Base-by-base conservation (phyloP, 2,329 filamentous ascomycete genomes). In the Penicillium janthinellum region DNA sequence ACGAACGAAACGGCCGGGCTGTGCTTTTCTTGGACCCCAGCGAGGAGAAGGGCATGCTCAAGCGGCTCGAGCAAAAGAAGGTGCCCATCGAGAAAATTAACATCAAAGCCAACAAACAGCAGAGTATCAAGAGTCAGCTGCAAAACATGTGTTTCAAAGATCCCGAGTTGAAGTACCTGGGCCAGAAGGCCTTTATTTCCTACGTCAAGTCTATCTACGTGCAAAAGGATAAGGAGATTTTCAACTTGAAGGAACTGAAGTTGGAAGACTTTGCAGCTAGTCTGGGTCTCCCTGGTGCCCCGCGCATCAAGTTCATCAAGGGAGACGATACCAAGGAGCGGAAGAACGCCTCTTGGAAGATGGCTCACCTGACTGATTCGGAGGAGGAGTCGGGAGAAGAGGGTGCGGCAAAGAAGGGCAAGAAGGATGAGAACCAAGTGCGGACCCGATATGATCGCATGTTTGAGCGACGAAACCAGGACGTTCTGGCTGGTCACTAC, bases 141-240 rank as follows among this genome's bases (percentile, higher is more conserved):
- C 94, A 97, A 71, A 93, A 91, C 68, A 92, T 97, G 88, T 96
- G 92, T 70, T 99, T 98, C 80, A 91, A 97, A 75, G 91, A 96
- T 65, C 89, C 92, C 0, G 91, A 96, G 64, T 79, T 98, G 66
- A 98, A 98, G 71, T 98, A 98, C 67, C 83, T 98, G 0, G 96
- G 90, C 0, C 94, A 98, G 72, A 99, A 98, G 75, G 92, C 95
- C 0, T 99, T 99, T 69, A 89, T 94, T 68, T 94, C 90, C 62
- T 97, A 98, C 75, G 87, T 89, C 12, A 88, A 90, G 61, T 96
- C 92, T 1, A 78, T 99, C 39, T 88, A 95, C 71, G 79, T 97
- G 31, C 93, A 97, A 75, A 92, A 89, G 69, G 92, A 97, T 73
- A 97, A 96, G 77, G 90, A 94, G 15, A 84, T 96, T 1, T 99